Percentiles rank a stretch among this genome's conserved stretches.
phyloP scores from a whole-genome alignment of 495 filamentous ascomycete genomes.

The Aspergillus diversus region DNA sequence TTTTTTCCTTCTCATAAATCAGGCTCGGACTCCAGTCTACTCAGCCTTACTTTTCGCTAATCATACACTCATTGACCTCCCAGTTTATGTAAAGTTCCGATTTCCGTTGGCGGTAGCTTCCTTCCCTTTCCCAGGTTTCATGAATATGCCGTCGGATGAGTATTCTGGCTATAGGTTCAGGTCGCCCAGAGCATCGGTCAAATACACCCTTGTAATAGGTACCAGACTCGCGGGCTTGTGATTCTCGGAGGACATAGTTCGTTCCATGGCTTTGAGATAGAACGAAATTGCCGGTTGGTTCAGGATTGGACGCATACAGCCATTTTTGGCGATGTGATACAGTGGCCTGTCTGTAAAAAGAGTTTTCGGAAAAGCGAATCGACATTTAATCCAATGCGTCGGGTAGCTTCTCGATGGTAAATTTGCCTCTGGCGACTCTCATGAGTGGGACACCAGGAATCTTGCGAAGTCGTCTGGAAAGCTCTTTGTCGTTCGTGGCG shows the following conservation, averaged over 20 bases:
- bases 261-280: background rate
- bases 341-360: background rate
- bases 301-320: background rate
- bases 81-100: background rate
- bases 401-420: slow-evolving; percentile 88
- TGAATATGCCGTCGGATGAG: background rate
- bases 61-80: background rate
- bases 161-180: background rate
- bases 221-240: background rate
- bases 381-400: slow-evolving; percentile 64
- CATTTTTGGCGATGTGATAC: background rate
- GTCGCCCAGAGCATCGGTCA: background rate
- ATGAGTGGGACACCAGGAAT: slow-evolving; percentile 58
- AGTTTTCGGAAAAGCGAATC: background rate
- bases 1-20: too few species aligned
- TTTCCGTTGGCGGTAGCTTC: background rate
- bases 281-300: background rate
- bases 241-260: background rate
- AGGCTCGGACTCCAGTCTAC: too few species aligned
- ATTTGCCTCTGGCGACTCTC: slow-evolving; percentile 80
- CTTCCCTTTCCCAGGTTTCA: background rate
- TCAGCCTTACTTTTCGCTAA: too few species aligned
- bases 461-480: slow-evolving; percentile 73
- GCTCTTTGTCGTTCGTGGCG: slow-evolving; percentile 79
- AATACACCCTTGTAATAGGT: background rate